phyloP scores from a whole-genome alignment of 805 yeast species.

The Pichia pseudocactophila region DNA sequence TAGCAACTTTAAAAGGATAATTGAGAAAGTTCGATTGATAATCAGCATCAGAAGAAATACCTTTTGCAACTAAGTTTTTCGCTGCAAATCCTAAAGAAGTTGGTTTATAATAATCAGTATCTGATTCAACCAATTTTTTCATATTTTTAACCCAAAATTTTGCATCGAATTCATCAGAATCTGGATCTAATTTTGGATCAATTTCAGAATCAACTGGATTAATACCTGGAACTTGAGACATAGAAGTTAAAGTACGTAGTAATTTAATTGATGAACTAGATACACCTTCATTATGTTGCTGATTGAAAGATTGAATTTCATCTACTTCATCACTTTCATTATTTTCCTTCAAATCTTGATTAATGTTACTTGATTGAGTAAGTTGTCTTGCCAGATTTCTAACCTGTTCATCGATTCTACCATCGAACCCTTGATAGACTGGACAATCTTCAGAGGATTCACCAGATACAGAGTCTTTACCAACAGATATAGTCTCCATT shows the following conservation, averaged over 20 bases:
- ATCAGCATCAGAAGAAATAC: conserved; percentile 60
- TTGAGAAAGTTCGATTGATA: conserved; percentile 53
- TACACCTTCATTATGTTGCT: conserved; percentile 2
- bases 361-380: conserved; percentile 16
- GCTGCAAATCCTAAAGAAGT: conserved; percentile 51
- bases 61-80: conserved; percentile 49
- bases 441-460: conserved; percentile 5
- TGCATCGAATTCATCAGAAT: conserved; percentile 47
- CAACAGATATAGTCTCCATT: conserved; percentile 22
- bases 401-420: conserved; percentile 26
- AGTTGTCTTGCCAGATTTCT: conserved; percentile 35
- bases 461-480: conserved; percentile 13
- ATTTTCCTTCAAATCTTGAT: not conserved
- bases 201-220: conserved; percentile 25
- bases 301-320: not conserved
- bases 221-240: conserved; percentile 46
- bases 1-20: conserved; percentile 28
- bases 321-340: conserved; percentile 1
- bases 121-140: conserved; percentile 41
- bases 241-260: conserved; percentile 34
- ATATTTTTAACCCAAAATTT: conserved; percentile 62
- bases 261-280: conserved; percentile 11
- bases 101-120: conserved; percentile 57
- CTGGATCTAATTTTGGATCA: conserved; percentile 48
- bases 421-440: conserved; percentile 32